Conservation (phyloP, 768 basidiomycete genomes). For the Mycena galericulata region DNA sequence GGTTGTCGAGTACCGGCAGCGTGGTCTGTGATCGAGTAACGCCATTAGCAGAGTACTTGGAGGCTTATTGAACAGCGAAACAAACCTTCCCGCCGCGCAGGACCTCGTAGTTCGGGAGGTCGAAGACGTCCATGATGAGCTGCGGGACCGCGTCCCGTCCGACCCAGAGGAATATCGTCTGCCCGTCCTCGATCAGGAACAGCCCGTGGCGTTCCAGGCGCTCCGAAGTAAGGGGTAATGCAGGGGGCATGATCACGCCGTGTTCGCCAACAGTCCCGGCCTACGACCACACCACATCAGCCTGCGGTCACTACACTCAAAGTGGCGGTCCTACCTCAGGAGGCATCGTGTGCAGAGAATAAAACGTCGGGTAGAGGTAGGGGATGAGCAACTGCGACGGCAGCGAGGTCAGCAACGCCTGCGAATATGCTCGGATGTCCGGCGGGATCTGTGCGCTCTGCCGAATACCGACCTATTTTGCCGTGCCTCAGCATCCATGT, state of each 20-base stretch:
- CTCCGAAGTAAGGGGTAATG: conserved; percentile 94
- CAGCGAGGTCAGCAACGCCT: conserved; percentile 89
- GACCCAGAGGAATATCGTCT: conserved; percentile 98
- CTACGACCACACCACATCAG: conserved; percentile 49
- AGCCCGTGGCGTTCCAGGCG: conserved; percentile 94
- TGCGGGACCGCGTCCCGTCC: conserved; percentile 99
- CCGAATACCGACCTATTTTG: conserved; percentile 84
- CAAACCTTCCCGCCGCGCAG: conserved; percentile 93
- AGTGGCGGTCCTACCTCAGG: conserved; percentile 72
- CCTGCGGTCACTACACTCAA: conserved; percentile 3
- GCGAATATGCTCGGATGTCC: conserved; percentile 95
- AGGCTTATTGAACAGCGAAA: conserved; percentile 17
- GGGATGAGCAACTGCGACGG: conserved; percentile 93
- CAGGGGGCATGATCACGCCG: conserved; percentile 89
- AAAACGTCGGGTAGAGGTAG: conserved; percentile 95
- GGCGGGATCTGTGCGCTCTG: conserved; percentile 98
- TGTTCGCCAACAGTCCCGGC: conserved; percentile 92
- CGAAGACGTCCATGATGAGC: conserved; percentile 93
- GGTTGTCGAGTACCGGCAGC: conserved; percentile 90
- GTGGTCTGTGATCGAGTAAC: conserved; percentile 67
- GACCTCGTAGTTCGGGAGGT: conserved; percentile 87
- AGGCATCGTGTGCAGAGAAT: conserved; percentile 96
- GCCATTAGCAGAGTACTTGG: neutral
- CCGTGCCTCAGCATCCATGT: neutral
- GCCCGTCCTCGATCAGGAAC: conserved; percentile 97